Base-by-base conservation (phyloP, 2,329 filamentous ascomycete genomes). In the Aspergillus sp. region DNA sequence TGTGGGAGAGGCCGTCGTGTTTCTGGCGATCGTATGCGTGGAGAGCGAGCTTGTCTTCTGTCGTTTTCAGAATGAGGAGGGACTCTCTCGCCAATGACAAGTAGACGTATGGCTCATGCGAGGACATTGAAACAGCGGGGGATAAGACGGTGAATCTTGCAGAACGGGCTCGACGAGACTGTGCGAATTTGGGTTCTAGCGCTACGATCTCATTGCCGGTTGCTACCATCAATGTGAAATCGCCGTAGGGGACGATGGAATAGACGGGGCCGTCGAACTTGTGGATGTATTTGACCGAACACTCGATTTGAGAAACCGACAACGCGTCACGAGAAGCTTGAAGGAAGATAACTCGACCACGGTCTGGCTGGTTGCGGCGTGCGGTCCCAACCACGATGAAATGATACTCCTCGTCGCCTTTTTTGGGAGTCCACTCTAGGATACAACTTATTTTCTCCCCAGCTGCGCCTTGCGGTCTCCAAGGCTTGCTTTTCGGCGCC, bases 51-150 rank as follows among this genome's bases (percentile, higher is more conserved):
- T 71, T 72, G 15, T 73, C 70, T n/a, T 76, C 60, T 60, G 68
- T 64, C 8, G 83, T 70, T 60, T 80, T 72, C 43, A 83, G 79
- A 23, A 82, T 77, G 31, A 84, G 72, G 11, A 87, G 76, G 0
- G 85, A 87, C 64, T 88, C 82, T 45, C 77, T 73, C 2, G 79
- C 72, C 1, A 85, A 88, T 1, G 85, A 83, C 51, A 87, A 77
- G 62, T 85, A 83, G 30, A 89, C 79, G 25, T 80, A 78, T 1
- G 77, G 74, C 2, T 74, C 73, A 8, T 76, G 73, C 15, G 82
- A 77, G 1, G 82, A 82, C 47, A 88, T 76, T 7, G 82, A 78
- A 7, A 84, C 74, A 3, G 81, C 84, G 2, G 79, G 73, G 3
- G 84, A 86, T 3, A 81, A 78, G 7, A 85, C 69, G 11, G 74